Conservation (phyloP, 805 yeast species). For the Sugiyamaella qingdaonensis region DNA sequence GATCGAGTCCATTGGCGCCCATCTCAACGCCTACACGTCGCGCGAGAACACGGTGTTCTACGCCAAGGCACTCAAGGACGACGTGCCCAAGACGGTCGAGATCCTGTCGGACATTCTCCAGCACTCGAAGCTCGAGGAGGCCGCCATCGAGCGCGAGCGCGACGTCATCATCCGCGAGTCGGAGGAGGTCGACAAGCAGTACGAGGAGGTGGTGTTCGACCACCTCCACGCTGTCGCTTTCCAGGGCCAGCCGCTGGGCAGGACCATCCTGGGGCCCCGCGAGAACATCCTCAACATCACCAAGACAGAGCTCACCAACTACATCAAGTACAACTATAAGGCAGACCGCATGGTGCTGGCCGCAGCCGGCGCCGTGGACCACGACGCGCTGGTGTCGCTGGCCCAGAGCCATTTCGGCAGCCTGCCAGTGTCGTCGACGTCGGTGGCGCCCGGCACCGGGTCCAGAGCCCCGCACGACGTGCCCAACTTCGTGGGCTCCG, state of each 20-base stretch:
- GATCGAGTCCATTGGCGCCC: constrained; percentile 94
- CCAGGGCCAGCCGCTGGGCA: constrained; percentile 87
- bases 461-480: constrained; percentile 58
- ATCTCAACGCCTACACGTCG: constrained; percentile 96
- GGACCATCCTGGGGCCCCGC: constrained; percentile 94
- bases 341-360: constrained; percentile 98
- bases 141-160: constrained; percentile 91
- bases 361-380: constrained; percentile 90
- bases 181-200: constrained; percentile 97
- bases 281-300: constrained; percentile 79
- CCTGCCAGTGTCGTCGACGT: constrained; percentile 45
- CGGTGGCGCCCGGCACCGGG: constrained; percentile 65
- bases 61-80: constrained; percentile 78
- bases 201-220: constrained; percentile 96
- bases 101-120: constrained; percentile 87
- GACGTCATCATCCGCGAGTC: constrained; percentile 94
- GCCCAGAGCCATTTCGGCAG: constrained; percentile 68
- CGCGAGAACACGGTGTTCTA: constrained; percentile 97
- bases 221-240: constrained; percentile 91
- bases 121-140: constrained; percentile 70
- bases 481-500: constrained; percentile 82
- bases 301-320: constrained; percentile 68
- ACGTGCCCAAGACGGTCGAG: constrained; percentile 81
- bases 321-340: constrained; percentile 81
- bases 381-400: constrained; percentile 69